Evolutionary conservation across 805 yeast genomes (phyloP), one percentile per base, ranked within the genome.

Genomic region (Candida ortonii): DNA sequence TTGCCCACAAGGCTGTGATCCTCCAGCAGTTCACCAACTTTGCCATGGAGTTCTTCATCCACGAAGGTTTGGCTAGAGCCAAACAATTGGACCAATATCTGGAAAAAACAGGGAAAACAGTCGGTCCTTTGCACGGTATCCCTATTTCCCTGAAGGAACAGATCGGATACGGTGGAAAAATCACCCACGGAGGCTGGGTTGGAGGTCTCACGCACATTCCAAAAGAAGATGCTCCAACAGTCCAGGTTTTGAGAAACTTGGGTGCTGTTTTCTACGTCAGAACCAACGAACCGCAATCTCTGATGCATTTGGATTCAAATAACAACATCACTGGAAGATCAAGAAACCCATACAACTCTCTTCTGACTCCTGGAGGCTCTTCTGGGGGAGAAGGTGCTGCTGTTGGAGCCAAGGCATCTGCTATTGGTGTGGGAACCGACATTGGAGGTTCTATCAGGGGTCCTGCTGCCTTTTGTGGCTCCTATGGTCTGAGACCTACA

Each of bases 381-480:
- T 76, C 84, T 3, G 80, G 83, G 24, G 87, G 87, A 41, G 87
- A 80, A 55, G 84, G 85, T 44, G 77, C 83, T 0, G 53, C 75
- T 41, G 72, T 78, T 33, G 76, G 73, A 2, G 67, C 74, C 53
- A 72, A 68, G 34, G 85, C 76, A 5, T 74, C 84, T 13, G 71
- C 77, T 1, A 44, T 80, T 26, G 89, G 83, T 13, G 64, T 76
- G 26, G 86, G 86, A 25, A 73, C 83, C 17, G 87, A 80, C 52
- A 80, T 80, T 43, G 87, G 87, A 39, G 87, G 87, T 1, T 73
- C 81, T 10, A 75, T 81, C 37, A 67, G 87, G 41, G 72, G 68
- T 7, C 87, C 87, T 3, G 80, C 84, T 22, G 84, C 84, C 0
- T 78, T 71, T 51, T 65, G 73, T 28, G 83, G 83, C 23, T 50